Base-by-base conservation (phyloP, 768 basidiomycete genomes). In the Tephrocybe sp. region DNA sequence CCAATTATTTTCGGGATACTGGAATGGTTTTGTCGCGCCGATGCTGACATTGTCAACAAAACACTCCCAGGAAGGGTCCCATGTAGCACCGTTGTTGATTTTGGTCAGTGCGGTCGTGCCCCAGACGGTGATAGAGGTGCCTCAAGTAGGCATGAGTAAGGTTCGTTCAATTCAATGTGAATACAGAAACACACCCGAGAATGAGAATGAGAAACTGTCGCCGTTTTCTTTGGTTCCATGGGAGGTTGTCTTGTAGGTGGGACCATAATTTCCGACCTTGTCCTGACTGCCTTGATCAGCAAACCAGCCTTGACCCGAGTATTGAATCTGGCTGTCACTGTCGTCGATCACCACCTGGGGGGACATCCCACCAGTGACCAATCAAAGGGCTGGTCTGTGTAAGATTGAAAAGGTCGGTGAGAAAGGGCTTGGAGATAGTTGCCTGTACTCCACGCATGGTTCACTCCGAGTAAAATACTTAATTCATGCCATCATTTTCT, bases 281-380 rank as follows among this genome's bases (percentile, higher is more conserved):
- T 69, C 65, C 32, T 64, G 59, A 17, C 55, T 62, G 8, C 64
- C 62, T 12, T 51, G 39, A 44, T 65, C 65, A 13, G 39, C 36
- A 39, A 65, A 67, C 71, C 72, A 72, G 2, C 59, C 43, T 33
- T 49, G 39, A 2, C 69, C 61, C 2, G 45, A 55, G 39, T 72
- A 72, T 5, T 52, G 55, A 42, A 72, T 71, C 23, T 48, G 46
- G 0, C 53, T 46, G 52, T 69, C 63, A 3, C 63, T 62, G 47
- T 74, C 72, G 53, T 74, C 70, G 22, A 60, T 17, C 1, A 72
- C 60, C 14, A 71, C 61, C 58, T 60, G 64, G 35, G 69, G 68
- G 36, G 60, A 30, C 16, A 48, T 26, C 26, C 4, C 26, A 26
- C 26, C 26, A 26, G 7, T 3, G 3, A 26, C 26, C 26, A 26